Conservation (phyloP, 2,329 filamentous ascomycete genomes). For the Phaeosphaeriaceae sp. region DNA sequence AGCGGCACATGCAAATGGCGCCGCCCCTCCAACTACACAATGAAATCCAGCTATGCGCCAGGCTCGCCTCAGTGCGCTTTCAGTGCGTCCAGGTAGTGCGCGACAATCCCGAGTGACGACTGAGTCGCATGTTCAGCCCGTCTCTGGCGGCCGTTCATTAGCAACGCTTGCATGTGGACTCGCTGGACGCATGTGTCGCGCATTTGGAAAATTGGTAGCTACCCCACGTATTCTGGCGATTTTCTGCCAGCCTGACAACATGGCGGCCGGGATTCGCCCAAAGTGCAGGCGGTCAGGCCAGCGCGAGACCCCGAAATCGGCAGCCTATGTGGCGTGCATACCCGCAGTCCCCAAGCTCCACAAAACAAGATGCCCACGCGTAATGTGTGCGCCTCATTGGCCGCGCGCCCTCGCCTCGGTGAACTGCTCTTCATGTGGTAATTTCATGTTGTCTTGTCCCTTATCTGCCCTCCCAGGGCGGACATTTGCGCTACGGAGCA, state of each 20-base stretch:
- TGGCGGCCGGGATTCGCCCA: constrained; percentile 22
- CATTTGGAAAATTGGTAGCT: constrained; percentile 30
- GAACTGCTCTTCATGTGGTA: constrained; percentile 36
- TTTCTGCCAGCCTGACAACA: constrained; percentile 42
- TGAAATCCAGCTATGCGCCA: constrained; percentile 16
- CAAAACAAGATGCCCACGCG: constrained; percentile 43
- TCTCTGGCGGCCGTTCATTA: constrained; percentile 8
- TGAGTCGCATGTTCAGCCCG: background rate
- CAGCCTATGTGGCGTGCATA: background rate
- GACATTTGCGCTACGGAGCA: constrained; percentile 20
- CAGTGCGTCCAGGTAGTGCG: background rate
- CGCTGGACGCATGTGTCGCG: constrained; percentile 32
- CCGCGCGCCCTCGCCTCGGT: constrained; percentile 21
- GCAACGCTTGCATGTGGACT: constrained; percentile 28
- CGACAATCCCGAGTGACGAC: constrained; percentile 10
- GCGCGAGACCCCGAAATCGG: background rate
- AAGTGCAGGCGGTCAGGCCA: constrained; percentile 29
- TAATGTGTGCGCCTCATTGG: constrained; percentile 36
- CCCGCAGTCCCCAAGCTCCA: constrained; percentile 35
- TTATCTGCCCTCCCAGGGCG: constrained; percentile 40
- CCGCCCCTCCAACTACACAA: constrained; percentile 17
- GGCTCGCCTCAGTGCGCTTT: constrained; percentile 14
- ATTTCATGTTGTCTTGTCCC: constrained; percentile 42
- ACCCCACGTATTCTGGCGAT: constrained; percentile 42
- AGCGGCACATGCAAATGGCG: constrained; percentile 31